Evolutionary conservation across 2,329 filamentous ascomycete genomes (phyloP).

Genomic region (Bipolaris gigantea): DNA sequence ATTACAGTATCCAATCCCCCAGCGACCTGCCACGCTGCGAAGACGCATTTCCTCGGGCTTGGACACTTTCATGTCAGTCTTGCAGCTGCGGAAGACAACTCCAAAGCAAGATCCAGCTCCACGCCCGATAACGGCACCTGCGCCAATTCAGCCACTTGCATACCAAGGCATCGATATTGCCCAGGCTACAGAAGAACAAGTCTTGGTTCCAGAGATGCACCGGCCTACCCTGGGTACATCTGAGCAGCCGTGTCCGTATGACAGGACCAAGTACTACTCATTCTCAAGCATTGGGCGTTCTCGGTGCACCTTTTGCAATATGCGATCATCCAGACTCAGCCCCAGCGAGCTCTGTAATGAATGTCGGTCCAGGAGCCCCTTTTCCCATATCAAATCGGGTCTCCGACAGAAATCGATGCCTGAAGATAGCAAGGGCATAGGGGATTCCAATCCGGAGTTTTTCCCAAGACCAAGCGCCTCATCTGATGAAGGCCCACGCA

Average conservation of each 20-base stretch:
- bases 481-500: slow-evolving; percentile 10
- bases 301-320: slow-evolving; percentile 19
- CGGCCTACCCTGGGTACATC: slow-evolving; percentile 11
- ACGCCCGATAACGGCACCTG: background rate
- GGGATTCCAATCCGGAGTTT: background rate
- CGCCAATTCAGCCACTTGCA: background rate
- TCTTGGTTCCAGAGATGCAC: slow-evolving; percentile 1
- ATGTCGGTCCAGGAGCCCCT: slow-evolving; percentile 12
- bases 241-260: slow-evolving; percentile 20
- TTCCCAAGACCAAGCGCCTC: slow-evolving; percentile 3
- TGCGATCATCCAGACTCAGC: slow-evolving; percentile 9
- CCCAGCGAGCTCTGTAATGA: slow-evolving; percentile 16
- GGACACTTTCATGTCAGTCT: slow-evolving; percentile 6
- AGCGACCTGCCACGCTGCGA: slow-evolving; percentile 16
- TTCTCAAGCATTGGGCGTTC: slow-evolving; percentile 24
- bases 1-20: background rate
- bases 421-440: background rate
- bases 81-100: slow-evolving; percentile 6
- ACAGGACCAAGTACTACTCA: slow-evolving; percentile 20
- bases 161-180: background rate
- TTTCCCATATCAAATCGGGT: slow-evolving; percentile 15
- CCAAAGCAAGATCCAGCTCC: background rate
- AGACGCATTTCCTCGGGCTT: slow-evolving; percentile 23
- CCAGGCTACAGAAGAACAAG: background rate
- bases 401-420: background rate